phyloP scores from a whole-genome alignment of 2,329 filamentous ascomycete genomes.

The Zymoseptoria brevis region DNA sequence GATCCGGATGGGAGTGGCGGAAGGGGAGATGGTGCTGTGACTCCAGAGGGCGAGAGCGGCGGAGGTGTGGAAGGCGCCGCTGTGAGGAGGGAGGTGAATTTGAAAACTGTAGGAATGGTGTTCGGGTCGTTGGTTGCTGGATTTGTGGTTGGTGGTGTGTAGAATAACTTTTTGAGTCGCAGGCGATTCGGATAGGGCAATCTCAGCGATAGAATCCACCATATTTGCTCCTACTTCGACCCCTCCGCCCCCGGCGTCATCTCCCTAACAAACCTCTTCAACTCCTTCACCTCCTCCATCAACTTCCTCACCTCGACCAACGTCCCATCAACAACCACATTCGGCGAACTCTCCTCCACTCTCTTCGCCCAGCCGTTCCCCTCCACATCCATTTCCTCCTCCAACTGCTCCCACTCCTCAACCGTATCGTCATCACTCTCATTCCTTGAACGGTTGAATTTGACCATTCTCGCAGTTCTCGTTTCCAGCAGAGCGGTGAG shows the following conservation, averaged over 20 bases:
- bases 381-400: constrained; percentile 66
- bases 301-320: constrained; percentile 54
- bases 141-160: background rate
- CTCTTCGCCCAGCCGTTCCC: constrained; percentile 76
- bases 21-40: background rate
- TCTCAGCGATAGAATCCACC: no score
- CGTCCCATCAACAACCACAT: constrained; percentile 70
- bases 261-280: constrained; percentile 34
- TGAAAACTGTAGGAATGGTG: background rate
- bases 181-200: no score
- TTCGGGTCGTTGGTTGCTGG: background rate
- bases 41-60: background rate
- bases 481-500: constrained; percentile 59
- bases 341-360: constrained; percentile 66
- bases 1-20: background rate
- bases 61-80: no score
- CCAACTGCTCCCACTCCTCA: constrained; percentile 89
- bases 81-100: no score
- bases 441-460: constrained; percentile 65
- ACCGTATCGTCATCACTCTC: constrained; percentile 83
- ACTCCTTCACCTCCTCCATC: constrained; percentile 37
- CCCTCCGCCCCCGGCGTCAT: constrained; percentile 3
- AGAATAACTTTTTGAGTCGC: background rate
- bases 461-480: constrained; percentile 30
- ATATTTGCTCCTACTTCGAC: background rate